A percentile compares a stretch with the other conserved stretches of the same genome.
Evolutionary conservation across 805 yeast genomes (phyloP).

Genomic region (Nakazawaea peltata): DNA sequence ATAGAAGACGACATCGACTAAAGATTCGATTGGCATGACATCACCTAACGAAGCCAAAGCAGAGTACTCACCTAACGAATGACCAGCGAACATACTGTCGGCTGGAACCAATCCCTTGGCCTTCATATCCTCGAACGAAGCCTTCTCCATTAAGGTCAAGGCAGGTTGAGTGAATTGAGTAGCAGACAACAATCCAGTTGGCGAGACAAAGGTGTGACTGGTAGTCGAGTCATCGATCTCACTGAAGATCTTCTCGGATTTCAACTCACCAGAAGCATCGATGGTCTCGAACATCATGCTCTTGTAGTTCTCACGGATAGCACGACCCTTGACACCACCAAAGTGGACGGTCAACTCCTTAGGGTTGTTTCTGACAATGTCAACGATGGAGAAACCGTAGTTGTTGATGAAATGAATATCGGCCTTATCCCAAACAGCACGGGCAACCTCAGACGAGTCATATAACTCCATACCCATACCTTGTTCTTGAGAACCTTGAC

Average conservation of each 20-base stretch:
- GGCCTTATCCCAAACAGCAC: slow-evolving; percentile 96
- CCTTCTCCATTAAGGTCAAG: slow-evolving; percentile 97
- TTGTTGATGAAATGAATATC: slow-evolving; percentile 86
- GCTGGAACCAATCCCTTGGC: slow-evolving; percentile 91
- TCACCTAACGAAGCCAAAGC: slow-evolving; percentile 96
- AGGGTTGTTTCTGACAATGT: slow-evolving; percentile 94
- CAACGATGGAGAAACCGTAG: slow-evolving; percentile 95
- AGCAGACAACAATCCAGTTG: slow-evolving; percentile 92
- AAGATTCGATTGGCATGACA: slow-evolving; percentile 96
- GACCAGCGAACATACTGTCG: slow-evolving; percentile 96
- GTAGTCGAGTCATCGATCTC: slow-evolving; percentile 75
- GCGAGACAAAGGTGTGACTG: slow-evolving; percentile 83
- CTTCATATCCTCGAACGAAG: slow-evolving; percentile 96
- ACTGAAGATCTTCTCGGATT: slow-evolving; percentile 93
- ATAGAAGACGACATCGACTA: slow-evolving; percentile 96
- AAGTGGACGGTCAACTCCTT: slow-evolving; percentile 91
- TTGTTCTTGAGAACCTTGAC: slow-evolving; percentile 99
- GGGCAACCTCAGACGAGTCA: slow-evolving; percentile 83
- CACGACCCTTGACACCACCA: slow-evolving; percentile 97
- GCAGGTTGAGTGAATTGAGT: slow-evolving; percentile 99
- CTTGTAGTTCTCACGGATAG: slow-evolving; percentile 88
- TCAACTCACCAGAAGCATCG: slow-evolving; percentile 72
- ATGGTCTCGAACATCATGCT: slow-evolving; percentile 97
- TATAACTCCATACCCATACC: slow-evolving; percentile 99
- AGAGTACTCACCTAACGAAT: slow-evolving; percentile 97